Percentiles rank a stretch among this genome's conserved stretches.
phyloP scores from a whole-genome alignment of 805 yeast species.

The Yamadazyma insecticola region DNA sequence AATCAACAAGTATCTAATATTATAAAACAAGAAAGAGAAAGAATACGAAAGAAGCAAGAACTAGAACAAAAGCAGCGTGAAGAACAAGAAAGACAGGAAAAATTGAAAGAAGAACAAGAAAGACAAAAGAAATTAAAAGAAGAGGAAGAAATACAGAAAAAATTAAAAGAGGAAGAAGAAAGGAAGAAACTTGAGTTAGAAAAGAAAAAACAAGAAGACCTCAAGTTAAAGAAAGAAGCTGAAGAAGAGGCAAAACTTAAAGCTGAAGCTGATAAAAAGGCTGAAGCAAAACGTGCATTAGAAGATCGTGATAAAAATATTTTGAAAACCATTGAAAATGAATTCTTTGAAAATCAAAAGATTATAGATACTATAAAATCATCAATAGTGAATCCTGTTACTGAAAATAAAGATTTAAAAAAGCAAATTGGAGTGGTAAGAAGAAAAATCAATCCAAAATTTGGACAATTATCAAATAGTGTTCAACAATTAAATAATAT shows the following conservation, averaged over 20 bases:
- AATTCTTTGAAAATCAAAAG: conserved; percentile 44
- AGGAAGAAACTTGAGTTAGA: conserved; percentile 6
- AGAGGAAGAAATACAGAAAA: conserved; percentile 13
- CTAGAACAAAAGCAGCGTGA: conserved; percentile 16
- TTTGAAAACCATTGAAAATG: conserved; percentile 40
- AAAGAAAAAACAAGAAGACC: conserved; percentile 3
- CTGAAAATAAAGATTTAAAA: conserved; percentile 47
- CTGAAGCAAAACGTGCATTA: conserved; percentile 10
- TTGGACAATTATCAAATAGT: conserved; percentile 87
- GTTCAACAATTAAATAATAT: conserved; percentile 51
- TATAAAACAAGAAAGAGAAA: conserved; percentile 14
- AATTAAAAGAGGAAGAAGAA: conserved; percentile 8
- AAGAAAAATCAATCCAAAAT: conserved; percentile 77
- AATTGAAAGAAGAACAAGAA: conserved; percentile 11
- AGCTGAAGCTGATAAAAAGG: conserved; percentile 13
- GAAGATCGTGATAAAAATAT: conserved; percentile 15
- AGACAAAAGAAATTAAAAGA: conserved; percentile 13
- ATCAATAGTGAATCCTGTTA: conserved; percentile 53
- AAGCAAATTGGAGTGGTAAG: conserved; percentile 55
- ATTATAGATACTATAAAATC: conserved; percentile 56
- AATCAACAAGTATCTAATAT: conserved; percentile 13
- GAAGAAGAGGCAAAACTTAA: conserved; percentile 13
- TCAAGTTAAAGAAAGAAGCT: too few relatives aligned
- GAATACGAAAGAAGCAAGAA: conserved; percentile 18
- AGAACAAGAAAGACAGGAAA: conserved; percentile 17